Evolutionary conservation across 768 basidiomycete species (phyloP), one percentile per base, ranked within the genome.

Genomic region (Xerocomus spinulosus): DNA sequence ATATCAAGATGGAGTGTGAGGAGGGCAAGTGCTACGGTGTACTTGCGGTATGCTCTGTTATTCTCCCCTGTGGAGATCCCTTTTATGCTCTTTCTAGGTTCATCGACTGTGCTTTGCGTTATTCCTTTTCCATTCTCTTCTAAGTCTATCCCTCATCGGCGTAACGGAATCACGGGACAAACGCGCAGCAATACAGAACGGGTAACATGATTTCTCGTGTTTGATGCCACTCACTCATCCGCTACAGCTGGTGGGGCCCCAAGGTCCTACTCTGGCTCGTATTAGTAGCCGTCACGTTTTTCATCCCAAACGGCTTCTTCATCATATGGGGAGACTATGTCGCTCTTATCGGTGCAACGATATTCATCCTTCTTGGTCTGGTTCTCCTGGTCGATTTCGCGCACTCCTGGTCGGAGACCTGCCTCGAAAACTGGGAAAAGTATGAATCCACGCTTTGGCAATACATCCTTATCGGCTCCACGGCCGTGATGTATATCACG

Each of bases 381-480:
- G 91, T 99, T 48, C 85, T 99, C 36, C 83, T 99, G 48, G 87
- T 99, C 68, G 96, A 99, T 73, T 98, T 98, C 61, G 96, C 96
- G 2, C 96, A 99, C 64, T 87, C 91, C 5, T 98, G 94, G 94
- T 92, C 92, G 14, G 96, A 99, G 69, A 94, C 83, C 6, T 98
- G 95, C 65, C 78, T 97, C 44, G 86, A 95, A 55, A 92, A 92
- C 46, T 97, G 92, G 94, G 95, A 97, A 66, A 81, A 82, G 49
- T 82, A 81, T 2, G 78, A 81, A 37, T 94, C 92, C 9, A 87
- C 85, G 55, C 68, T 94, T 42, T 99, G 96, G 96, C 92, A 96
- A 65, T 97, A 87, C 82, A 81, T 95, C 48, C 84, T 98, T 44
- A 83, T 99, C 45, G 85, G 89, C 5, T 95, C 93, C 8, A 97